A percentile compares a stretch with the other conserved stretches of the same genome.
These are phyloP conservation scores for Pichia sp. DNA, from an alignment of 1,139 yeast genomes.

Conservation along the genomic window DNA sequence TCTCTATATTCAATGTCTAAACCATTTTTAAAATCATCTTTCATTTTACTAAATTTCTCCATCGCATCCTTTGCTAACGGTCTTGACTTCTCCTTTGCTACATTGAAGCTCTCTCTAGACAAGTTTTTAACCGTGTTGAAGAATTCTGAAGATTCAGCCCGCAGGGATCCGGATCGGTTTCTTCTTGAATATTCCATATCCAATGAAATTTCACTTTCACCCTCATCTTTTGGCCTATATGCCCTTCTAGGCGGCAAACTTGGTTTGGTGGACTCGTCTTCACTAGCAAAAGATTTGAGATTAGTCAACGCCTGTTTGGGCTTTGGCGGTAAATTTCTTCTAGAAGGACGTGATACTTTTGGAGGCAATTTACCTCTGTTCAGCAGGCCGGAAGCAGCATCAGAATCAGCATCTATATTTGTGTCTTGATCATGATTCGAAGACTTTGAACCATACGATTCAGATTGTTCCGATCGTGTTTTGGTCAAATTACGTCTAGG, in stretches of 20 bases:
- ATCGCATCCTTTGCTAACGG: slow-evolving; percentile 11
- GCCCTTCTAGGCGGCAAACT: neutral
- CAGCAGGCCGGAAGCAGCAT: neutral
- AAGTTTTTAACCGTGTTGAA: slow-evolving; percentile 7
- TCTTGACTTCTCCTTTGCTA: slow-evolving; percentile 10
- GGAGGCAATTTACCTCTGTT: slow-evolving; percentile 1
- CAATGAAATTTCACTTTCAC: neutral
- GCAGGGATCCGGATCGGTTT: neutral
- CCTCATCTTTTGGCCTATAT: neutral
- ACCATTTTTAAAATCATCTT: neutral
- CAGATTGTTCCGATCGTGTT: too few species aligned
- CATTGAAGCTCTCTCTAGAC: slow-evolving; percentile 9
- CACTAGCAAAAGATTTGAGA: neutral
- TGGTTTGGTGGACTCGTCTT: neutral
- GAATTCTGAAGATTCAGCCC: slow-evolving; percentile 5
- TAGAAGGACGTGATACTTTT: slow-evolving; percentile 2
- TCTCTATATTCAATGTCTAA: slow-evolving; percentile 1
- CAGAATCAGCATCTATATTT: neutral
- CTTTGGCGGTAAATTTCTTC: neutral
- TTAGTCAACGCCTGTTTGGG: slow-evolving; percentile 1
- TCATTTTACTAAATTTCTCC: slow-evolving; percentile 9
- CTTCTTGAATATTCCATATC: too few species aligned
- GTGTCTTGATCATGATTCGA: neutral
- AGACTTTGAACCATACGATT: neutral
- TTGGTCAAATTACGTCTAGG: slow-evolving; percentile 1